Evolutionary conservation across 805 yeast species (phyloP).

Genomic region (Candida broadrunensis): DNA sequence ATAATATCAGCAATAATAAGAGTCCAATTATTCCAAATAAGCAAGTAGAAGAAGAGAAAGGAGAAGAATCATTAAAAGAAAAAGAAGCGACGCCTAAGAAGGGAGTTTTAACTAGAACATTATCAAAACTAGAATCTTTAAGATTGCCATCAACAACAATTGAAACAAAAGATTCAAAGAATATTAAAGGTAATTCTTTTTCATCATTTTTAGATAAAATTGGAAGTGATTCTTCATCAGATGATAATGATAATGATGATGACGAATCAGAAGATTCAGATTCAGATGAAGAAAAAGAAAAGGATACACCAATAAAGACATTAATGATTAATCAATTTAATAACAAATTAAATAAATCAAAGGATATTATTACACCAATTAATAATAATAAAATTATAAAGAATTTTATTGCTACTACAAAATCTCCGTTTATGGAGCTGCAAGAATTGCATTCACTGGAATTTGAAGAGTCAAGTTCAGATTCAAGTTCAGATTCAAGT

Average conservation of each 20-base stretch:
- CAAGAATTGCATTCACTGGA: not conserved
- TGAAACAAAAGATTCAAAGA: not conserved
- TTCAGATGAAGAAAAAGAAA: not conserved
- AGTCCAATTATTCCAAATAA: not conserved
- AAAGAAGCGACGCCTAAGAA: not conserved
- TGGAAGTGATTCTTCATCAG: not conserved
- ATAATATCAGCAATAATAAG: not conserved
- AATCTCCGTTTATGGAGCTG: not conserved
- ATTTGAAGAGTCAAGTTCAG: not conserved
- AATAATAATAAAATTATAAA: not conserved
- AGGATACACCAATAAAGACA: not conserved
- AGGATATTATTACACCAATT: not conserved
- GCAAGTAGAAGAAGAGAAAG: too few species aligned
- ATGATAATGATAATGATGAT: not conserved
- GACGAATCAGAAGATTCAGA: not conserved
- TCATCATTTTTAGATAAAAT: not conserved
- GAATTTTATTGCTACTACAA: not conserved
- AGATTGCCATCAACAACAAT: slow-evolving; percentile 2
- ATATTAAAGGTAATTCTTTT: not conserved
- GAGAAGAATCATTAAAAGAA: not conserved
- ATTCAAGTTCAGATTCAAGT: not conserved
- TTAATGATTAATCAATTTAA: not conserved
- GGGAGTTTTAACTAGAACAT: not conserved
- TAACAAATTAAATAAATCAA: not conserved
- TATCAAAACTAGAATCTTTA: slow-evolving; percentile 1